These are phyloP conservation scores for Xeromyces bisporus DNA, from an alignment of 495 filamentous ascomycete genomes.

Conservation along the genomic window DNA sequence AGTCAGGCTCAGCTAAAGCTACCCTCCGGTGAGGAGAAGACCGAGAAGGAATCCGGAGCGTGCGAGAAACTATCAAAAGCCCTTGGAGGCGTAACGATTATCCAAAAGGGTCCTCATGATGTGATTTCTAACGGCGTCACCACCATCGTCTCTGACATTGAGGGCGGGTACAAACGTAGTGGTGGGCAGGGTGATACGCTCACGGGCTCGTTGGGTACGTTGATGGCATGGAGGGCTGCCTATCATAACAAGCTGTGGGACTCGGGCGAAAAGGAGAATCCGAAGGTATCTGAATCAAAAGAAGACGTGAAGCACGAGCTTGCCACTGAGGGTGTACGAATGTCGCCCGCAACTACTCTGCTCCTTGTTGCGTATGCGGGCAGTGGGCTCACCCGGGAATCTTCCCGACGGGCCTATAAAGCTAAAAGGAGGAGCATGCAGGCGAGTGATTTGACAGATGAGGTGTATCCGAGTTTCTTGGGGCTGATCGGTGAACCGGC, in stretches of 20 bases:
- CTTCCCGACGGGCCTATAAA: conserved; percentile 71
- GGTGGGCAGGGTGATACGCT: conserved; percentile 94
- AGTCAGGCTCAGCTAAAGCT: conserved; percentile 25
- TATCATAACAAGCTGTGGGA: conserved; percentile 80
- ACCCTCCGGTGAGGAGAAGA: conserved; percentile 22
- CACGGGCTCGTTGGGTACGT: conserved; percentile 74
- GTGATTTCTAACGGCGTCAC: conserved; percentile 67
- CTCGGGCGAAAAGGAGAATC: conserved; percentile 28
- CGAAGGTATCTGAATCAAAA: conserved; percentile 19
- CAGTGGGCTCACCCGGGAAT: conserved; percentile 75
- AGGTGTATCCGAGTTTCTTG: conserved; percentile 71
- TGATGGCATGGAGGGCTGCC: conserved; percentile 72
- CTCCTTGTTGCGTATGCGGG: conserved; percentile 73
- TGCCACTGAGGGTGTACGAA: conserved; percentile 25
- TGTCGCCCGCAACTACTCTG: conserved; percentile 46
- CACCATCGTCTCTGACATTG: conserved; percentile 53
- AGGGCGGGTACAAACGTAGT: conserved; percentile 73
- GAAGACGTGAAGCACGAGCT: conserved; percentile 27
- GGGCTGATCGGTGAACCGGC: conserved; percentile 50
- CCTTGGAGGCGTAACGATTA: conserved; percentile 73
- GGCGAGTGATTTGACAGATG: conserved; percentile 83
- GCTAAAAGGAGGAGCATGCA: conserved; percentile 82
- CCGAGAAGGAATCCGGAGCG: conserved; percentile 30
- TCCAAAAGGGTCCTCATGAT: conserved; percentile 81
- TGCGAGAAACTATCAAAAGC: conserved; percentile 59